These are phyloP conservation scores for Aspergillus baeticus DNA, from an alignment of 495 filamentous ascomycete genomes.

Conservation along the genomic window DNA sequence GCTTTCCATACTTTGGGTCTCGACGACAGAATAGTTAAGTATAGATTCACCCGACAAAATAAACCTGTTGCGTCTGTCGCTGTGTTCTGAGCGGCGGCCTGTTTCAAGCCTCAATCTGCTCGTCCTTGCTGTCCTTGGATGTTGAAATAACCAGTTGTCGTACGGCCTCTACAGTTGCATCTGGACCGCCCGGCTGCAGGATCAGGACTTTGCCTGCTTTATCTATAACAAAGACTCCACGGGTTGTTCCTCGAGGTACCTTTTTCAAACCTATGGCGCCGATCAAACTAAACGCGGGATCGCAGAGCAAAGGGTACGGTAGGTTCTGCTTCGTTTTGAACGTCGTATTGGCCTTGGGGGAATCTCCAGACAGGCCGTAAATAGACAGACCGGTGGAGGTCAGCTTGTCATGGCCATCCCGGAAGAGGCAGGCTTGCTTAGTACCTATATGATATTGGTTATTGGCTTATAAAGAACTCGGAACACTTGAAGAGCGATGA, in stretches of 20 bases:
- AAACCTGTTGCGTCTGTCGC: neutral
- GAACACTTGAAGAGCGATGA: no score
- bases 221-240: slow-evolving; percentile 85
- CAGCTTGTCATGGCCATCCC: slow-evolving; percentile 74
- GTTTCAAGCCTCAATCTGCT: neutral
- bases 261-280: slow-evolving; percentile 76
- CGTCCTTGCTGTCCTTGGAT: neutral
- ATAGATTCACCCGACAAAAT: no score
- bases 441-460: slow-evolving; percentile 60
- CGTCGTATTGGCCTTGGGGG: slow-evolving; percentile 82
- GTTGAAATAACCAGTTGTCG: slow-evolving; percentile 31
- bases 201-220: slow-evolving; percentile 57
- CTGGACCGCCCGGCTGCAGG: slow-evolving; percentile 44
- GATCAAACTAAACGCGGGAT: slow-evolving; percentile 69
- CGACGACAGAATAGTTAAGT: no score
- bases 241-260: slow-evolving; percentile 66
- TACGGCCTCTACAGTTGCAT: slow-evolving; percentile 48
- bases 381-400: slow-evolving; percentile 80
- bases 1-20: no score
- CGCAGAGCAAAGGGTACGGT: slow-evolving; percentile 87
- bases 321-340: slow-evolving; percentile 88
- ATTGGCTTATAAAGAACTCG: neutral
- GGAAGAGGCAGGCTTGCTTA: slow-evolving; percentile 88
- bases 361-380: slow-evolving; percentile 86
- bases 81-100: neutral